Base-by-base conservation (phyloP, 345 rosid species). In the Rhodamnia argentea region DNA sequence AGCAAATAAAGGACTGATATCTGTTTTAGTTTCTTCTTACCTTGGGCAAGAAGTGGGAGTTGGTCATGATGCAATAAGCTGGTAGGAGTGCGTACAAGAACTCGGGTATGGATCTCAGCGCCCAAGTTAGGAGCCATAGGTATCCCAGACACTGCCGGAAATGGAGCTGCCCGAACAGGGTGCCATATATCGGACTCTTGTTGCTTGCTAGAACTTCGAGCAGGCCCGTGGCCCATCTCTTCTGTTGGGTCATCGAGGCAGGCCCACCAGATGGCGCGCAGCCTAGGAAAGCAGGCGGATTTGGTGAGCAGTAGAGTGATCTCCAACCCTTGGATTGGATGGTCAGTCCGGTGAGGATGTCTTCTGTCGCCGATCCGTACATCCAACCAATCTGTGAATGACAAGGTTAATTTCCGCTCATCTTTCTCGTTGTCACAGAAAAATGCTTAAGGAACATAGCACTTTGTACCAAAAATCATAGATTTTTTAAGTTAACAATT, bases 221-320 rank as follows among this genome's bases (percentile, higher is more conserved):
- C 14, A 92, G 7, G 5, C 96, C 96, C 0, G 93, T 91, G 22
- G 90, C 88, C 98, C 98, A 96, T 75, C 98, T 90, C 84, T 92
- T 93, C 29, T 88, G 92, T 57, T 95, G 97, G 60, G 74, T 58
- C 93, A 95, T 81, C 1, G 88, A 81, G 10, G 56, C 88, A 0
- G 95, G 92, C 4, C 92, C 92, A 22, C 90, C 86, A 0, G 89
- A 20, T 0, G 95, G 96, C 20, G 91, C 88, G 82, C 92, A 92
- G 0, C 99, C 96, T 5, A 93, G 84, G 86, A 95, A 96, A 2
- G 95, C 93, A 0, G 89, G 93, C 26, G 92, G 92, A 0, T 92
- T 24, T 1, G 90, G 94, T 0, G 32, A 4, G 5, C 82, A 82
- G 15, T 60, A 86, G 5, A 57, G 53, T 52, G 93, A 50, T 82